Evolutionary conservation across 2,329 filamentous ascomycete genomes (phyloP), one percentile per base, ranked within the genome.

Genomic region (Plenodomus biglobosus): DNA sequence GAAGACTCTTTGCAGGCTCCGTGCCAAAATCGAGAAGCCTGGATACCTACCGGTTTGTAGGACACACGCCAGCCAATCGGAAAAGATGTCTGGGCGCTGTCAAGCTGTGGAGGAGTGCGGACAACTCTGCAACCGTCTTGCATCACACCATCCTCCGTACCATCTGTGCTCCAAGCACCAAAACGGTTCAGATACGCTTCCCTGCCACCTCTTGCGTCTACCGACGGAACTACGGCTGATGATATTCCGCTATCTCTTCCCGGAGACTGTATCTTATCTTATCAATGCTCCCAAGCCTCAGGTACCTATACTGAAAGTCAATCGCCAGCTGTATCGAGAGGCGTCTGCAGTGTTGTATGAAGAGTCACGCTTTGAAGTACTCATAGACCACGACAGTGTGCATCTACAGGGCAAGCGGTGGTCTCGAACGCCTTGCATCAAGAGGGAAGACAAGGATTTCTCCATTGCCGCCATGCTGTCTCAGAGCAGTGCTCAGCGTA

Each of bases 191-290:
- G 36, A 36, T 5, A 47, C 48, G 4, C 42, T 61, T 4, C 58
- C 55, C 15, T 63, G 56, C 30, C 41, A 54, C 38, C 32, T 61
- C 34, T 38, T 56, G 8, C 30, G 32, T 8, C 18, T 64, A 11
- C 56, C 58, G 1, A 51, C 49, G 0, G 60, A 64, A 36, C 37
- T 64, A 2, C 52, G 55, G 3, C 19, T 58, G 6, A 53, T 55
- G 52, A 53, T 61, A 10, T 54, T 57, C 10, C 50, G 55, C 1
- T 47, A 58, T 18, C n/a, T 58, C 0, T 45, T 59, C 10, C 60
- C 58, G 5, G 22, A 50, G 4, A n/a, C 17, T n/a, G 32, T 58
- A 3, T 13, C n/a, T 8, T 24, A 24, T 24, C 22, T 24, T 24
- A 5, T 10, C 10, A 5, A 24, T 24, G 22, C 10, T 17, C 19